Conservation (phyloP, 139 green algal species). For the Haematococcus sp. region DNA sequence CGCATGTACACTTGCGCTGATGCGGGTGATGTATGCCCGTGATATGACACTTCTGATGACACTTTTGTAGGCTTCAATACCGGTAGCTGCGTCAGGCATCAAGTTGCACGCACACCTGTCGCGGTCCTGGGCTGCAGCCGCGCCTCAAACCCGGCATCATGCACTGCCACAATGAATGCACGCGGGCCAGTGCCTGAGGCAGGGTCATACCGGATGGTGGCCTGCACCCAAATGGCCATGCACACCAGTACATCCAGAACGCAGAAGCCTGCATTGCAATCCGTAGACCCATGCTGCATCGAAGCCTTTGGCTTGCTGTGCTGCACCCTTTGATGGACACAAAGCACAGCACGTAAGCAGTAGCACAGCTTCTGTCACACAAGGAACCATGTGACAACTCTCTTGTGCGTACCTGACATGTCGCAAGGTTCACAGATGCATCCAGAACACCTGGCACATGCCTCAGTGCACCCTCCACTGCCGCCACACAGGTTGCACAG, state of each 20-base stretch:
- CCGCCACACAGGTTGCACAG: slow-evolving; percentile 15
- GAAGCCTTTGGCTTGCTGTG: too few species aligned
- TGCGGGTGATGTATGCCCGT: too few species aligned
- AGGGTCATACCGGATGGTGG: slow-evolving; percentile 10
- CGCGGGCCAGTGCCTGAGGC: slow-evolving; percentile 54
- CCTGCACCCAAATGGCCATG: neutral
- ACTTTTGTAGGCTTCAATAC: too few species aligned
- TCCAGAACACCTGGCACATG: slow-evolving; percentile 11
- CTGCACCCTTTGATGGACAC: too few species aligned
- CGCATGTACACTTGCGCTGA: neutral
- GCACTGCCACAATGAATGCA: slow-evolving; percentile 65
- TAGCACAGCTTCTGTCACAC: neutral
- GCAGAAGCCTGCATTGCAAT: too few species aligned
- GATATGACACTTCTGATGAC: too few species aligned
- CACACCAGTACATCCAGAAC: neutral
- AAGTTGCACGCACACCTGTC: neutral
- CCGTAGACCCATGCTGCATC: too few species aligned
- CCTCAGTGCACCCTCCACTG: slow-evolving; percentile 6
- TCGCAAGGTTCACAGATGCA: slow-evolving; percentile 10
- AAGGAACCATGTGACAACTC: too few species aligned
- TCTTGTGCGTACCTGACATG: too few species aligned
- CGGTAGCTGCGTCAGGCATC: too few species aligned
- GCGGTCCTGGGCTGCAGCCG: slow-evolving; percentile 21
- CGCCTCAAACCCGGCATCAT: slow-evolving; percentile 51
- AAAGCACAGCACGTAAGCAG: too few species aligned